Evolutionary conservation across 306 rosid species (phyloP).

Genomic region (Medicago ruthenica): DNA sequence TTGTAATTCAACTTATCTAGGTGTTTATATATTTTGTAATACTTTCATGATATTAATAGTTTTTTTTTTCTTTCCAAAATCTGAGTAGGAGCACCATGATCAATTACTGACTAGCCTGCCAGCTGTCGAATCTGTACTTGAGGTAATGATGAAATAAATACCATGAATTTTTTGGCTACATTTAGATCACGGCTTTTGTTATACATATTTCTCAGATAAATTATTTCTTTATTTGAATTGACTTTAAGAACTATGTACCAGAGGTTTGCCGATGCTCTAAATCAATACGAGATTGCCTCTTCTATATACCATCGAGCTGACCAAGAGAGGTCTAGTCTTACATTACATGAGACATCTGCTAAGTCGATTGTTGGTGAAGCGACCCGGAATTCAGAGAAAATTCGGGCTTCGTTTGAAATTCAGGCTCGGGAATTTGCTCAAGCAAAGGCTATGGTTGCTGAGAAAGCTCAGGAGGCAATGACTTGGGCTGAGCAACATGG

Average conservation of each 20-base stretch:
- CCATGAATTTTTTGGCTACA: constrained; percentile 15
- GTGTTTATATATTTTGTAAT: constrained; percentile 27
- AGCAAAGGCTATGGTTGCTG: constrained; percentile 74
- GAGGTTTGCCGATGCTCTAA: constrained; percentile 81
- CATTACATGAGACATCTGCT: constrained; percentile 80
- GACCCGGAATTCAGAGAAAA: constrained; percentile 73
- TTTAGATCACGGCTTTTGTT: constrained; percentile 15
- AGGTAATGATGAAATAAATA: constrained; percentile 58
- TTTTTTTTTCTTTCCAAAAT: constrained; percentile 14
- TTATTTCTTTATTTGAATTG: constrained; percentile 31
- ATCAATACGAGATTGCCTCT: constrained; percentile 72
- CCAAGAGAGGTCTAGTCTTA: constrained; percentile 78
- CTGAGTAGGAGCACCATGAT: constrained; percentile 92
- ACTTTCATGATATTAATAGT: constrained; percentile 32
- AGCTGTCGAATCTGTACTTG: constrained; percentile 87
- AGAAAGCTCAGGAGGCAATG: constrained; percentile 94
- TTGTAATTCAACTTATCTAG: constrained; percentile 14
- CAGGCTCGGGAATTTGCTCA: constrained; percentile 87
- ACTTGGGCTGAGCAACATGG: constrained; percentile 95
- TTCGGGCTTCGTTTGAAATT: constrained; percentile 73
- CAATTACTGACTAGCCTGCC: constrained; percentile 83
- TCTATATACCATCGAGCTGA: constrained; percentile 77
- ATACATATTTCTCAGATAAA: constrained; percentile 13
- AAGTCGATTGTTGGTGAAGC: constrained; percentile 91
- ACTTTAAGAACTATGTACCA: constrained; percentile 56